Evolutionary conservation across 345 rosid genomes (phyloP).

Genomic region (Hibiscus syriacus): DNA sequence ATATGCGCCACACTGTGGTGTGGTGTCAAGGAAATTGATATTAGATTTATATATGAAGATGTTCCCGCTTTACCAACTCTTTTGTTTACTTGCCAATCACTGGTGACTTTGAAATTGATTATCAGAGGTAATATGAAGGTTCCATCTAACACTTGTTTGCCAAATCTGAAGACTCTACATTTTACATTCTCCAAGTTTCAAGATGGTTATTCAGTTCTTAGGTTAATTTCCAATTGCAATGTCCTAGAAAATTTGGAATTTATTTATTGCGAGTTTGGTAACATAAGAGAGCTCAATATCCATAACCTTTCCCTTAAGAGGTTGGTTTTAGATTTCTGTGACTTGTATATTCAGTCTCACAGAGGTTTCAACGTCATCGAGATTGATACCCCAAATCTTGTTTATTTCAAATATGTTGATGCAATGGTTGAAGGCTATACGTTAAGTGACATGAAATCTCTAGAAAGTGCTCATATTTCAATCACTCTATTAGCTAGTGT

Average conservation of each 20-base stretch:
- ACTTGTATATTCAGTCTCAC: no score
- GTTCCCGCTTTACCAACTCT: background rate
- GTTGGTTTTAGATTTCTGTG: background rate
- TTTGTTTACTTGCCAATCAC: background rate
- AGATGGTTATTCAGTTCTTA: background rate
- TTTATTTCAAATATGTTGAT: background rate
- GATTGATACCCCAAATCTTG: background rate
- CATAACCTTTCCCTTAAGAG: background rate
- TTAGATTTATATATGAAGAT: background rate
- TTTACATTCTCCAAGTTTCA: background rate
- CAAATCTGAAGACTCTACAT: background rate
- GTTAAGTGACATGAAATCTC: background rate
- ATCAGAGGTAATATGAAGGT: background rate
- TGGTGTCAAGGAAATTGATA: background rate
- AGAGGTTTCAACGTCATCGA: background rate
- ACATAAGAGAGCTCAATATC: background rate
- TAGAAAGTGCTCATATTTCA: background rate
- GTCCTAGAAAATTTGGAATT: background rate
- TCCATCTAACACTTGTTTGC: background rate
- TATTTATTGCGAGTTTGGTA: no score
- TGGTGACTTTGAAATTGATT: background rate
- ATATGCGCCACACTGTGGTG: background rate
- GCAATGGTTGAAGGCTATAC: background rate
- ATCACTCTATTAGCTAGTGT: background rate
- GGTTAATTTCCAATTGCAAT: background rate